A percentile compares a stretch with the other conserved stretches of the same genome.
phyloP scores from a whole-genome alignment of 1,139 yeast genomes.

The Protomyces lactucae-debilis region DNA sequence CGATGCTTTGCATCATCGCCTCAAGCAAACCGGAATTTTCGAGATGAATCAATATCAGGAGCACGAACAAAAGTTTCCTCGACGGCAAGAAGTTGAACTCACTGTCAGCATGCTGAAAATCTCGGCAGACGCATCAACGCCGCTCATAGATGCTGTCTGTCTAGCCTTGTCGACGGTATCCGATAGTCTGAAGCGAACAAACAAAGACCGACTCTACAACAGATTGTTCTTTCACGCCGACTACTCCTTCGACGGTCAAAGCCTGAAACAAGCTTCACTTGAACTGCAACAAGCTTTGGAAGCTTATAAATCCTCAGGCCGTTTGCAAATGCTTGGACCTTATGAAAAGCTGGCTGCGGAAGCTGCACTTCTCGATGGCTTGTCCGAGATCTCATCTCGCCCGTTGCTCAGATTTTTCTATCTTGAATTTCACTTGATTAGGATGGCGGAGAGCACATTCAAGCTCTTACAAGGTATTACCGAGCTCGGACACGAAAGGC shows the following conservation, averaged over 20 bases:
- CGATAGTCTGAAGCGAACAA: constrained; percentile 20
- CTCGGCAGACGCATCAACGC: constrained; percentile 8
- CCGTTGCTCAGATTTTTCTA: constrained; percentile 18
- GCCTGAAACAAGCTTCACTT: not conserved
- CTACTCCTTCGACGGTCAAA: not conserved
- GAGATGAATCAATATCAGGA: constrained; percentile 28
- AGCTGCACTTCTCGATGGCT: not conserved
- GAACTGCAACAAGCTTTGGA: constrained; percentile 9
- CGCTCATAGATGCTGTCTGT: constrained; percentile 7
- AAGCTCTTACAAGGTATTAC: constrained; percentile 22
- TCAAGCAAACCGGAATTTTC: constrained; percentile 27
- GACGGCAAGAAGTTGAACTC: constrained; percentile 3
- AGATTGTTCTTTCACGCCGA: constrained; percentile 1
- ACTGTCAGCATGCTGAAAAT: constrained; percentile 6
- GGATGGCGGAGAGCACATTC: constrained; percentile 22
- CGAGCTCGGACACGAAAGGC: constrained; percentile 14
- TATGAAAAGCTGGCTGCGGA: constrained; percentile 7
- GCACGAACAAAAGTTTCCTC: constrained; percentile 18
- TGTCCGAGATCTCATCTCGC: not conserved
- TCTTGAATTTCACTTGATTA: constrained; percentile 22
- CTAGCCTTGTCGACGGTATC: constrained; percentile 14
- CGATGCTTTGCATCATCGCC: constrained; percentile 24
- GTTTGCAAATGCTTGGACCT: constrained; percentile 20
- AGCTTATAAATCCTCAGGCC: constrained; percentile 12
- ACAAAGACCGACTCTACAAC: constrained; percentile 25